Base-by-base conservation (phyloP, 2,329 filamentous ascomycete genomes). In the Teratosphaeria viscida region DNA sequence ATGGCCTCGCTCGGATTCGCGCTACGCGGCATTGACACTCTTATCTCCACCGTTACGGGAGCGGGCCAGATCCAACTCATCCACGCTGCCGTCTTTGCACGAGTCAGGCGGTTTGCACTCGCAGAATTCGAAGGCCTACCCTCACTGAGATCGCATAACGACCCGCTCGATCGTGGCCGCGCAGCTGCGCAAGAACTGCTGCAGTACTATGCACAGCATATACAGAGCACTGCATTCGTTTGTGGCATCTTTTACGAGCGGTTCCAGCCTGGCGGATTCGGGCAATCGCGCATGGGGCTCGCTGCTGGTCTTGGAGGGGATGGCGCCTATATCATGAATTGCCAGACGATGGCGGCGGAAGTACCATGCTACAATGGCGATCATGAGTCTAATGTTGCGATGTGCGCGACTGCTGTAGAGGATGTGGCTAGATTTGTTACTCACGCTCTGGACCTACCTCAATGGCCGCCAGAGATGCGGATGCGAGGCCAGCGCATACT, bases 181-280 rank as follows among this genome's bases (percentile, higher is more conserved):
- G 75, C 76, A 11, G 76, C 78, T n/a, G 85, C 85, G 1, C 75
- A 86, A 5, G 75, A 77, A 1, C 76, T 81, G 16, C 74, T 89
- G 3, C 77, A 79, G 55, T 77, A 83, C 55, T 85, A 82, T 71
- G 74, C 76, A 1, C 73, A 78, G 60, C 74, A 77, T 53, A 88
- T 91, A 75, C 79, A 81, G 52, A 88, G 81, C 62, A 90, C 87
- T 0, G 78, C 85, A 29, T 90, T 91, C 72, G 82, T 85, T 0
- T 91, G 88, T 65, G 88, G 88, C 23, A 73, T 90, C 34, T 84
- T 91, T 64, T 91, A 90, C 77, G 88, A 91, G 69, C 78, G 87
- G 0, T 90, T 91, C 66, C 83, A 83, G 23, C 85, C 84, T 0
- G 83, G 82, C 2, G 88, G 88, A 0, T 78, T 91, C 60, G 77